phyloP scores from a whole-genome alignment of 2,329 filamentous ascomycete species.

The Cladosporium velox region DNA sequence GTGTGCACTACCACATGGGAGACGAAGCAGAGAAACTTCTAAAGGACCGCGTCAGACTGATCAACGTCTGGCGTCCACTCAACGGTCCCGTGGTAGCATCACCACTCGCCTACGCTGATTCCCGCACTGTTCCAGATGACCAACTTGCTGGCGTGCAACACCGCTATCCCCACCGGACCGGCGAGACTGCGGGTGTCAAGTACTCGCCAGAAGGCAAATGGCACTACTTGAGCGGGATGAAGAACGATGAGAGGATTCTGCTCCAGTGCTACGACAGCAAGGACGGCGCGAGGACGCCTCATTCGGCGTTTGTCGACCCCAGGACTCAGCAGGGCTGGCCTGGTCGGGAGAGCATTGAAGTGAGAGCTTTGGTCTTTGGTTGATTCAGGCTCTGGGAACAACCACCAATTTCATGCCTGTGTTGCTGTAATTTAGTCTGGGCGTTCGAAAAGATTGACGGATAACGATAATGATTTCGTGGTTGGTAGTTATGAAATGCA shows the following conservation, averaged over 20 bases:
- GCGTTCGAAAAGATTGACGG: not conserved
- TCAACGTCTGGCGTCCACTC: conserved; percentile 80
- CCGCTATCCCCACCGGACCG: conserved; percentile 68
- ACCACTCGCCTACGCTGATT: conserved; percentile 61
- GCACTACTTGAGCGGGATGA: conserved; percentile 81
- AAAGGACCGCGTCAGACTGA: conserved; percentile 71
- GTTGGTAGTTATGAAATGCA: not conserved
- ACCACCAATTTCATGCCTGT: not conserved
- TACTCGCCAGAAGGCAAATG: conserved; percentile 66
- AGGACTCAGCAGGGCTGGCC: conserved; percentile 64
- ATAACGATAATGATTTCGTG: not conserved
- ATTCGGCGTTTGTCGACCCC: conserved; percentile 79
- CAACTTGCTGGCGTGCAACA: conserved; percentile 75
- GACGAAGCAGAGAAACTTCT: conserved; percentile 69
- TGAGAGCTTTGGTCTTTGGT: conserved; percentile 77
- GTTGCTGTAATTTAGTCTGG: not conserved
- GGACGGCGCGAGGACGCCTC: conserved; percentile 54
- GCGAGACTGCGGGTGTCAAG: conserved; percentile 72
- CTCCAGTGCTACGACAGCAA: conserved; percentile 52
- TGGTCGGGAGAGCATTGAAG: conserved; percentile 84
- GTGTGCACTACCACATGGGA: conserved; percentile 67
- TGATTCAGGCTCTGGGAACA: conserved; percentile 9
- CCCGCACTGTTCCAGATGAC: conserved; percentile 55
- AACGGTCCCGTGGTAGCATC: conserved; percentile 59
- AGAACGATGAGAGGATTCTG: conserved; percentile 56